Conservation (phyloP, 768 basidiomycete species). For the Termitomyces sp. region DNA sequence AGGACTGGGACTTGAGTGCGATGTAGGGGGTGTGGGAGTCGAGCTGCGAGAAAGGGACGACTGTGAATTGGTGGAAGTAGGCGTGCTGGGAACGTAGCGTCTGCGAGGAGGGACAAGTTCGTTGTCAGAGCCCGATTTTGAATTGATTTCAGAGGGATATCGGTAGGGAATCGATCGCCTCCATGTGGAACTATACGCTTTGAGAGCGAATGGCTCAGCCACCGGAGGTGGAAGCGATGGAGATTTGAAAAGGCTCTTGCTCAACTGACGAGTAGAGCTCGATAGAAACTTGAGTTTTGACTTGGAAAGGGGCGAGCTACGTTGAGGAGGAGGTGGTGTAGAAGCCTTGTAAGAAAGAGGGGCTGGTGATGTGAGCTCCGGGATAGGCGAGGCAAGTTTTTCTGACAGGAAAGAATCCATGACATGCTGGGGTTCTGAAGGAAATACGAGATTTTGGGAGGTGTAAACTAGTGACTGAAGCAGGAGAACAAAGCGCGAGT, state of each 20-base stretch:
- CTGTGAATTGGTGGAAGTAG: constrained; percentile 33
- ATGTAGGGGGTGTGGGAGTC: constrained; percentile 16
- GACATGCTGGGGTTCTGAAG: constrained; percentile 33
- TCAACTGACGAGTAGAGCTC: constrained; percentile 26
- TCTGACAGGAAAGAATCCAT: constrained; percentile 29
- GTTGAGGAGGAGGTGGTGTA: constrained; percentile 16
- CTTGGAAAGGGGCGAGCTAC: constrained; percentile 8
- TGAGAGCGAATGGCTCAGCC: constrained; percentile 43
- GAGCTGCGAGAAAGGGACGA: constrained; percentile 19
- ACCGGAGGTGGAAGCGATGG: constrained; percentile 43
- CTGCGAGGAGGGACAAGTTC: constrained; percentile 22
- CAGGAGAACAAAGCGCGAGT: constrained; percentile 74
- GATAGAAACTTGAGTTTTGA: background rate
- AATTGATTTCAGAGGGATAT: constrained; percentile 5
- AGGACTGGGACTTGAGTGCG: constrained; percentile 11
- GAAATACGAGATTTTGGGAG: constrained; percentile 41
- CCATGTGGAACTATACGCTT: constrained; percentile 50
- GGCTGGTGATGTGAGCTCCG: constrained; percentile 73
- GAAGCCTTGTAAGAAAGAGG: constrained; percentile 53
- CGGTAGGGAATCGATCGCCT: constrained; percentile 31
- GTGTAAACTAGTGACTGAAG: constrained; percentile 73
- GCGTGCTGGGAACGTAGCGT: constrained; percentile 35
- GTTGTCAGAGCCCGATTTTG: constrained; percentile 12
- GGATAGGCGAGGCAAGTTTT: constrained; percentile 32
- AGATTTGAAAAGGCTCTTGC: constrained; percentile 36